Evolutionary conservation across 2,329 filamentous ascomycete species (phyloP).

Genomic region (Neodidymelliopsis sp.): DNA sequence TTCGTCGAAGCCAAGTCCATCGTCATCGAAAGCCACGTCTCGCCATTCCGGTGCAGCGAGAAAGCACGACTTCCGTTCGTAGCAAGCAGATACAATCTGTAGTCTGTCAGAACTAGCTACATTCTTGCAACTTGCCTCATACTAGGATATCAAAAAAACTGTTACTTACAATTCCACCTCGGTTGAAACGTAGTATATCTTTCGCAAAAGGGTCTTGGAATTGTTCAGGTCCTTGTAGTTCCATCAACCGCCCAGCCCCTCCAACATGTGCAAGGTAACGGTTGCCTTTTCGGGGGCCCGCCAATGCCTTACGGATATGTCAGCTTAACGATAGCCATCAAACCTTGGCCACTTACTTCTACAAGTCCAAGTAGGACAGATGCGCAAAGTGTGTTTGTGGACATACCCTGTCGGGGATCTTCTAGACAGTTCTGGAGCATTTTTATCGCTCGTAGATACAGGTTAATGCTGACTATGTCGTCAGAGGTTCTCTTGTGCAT

Average conservation of each 20-base stretch:
- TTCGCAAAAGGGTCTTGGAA: slow-evolving; percentile 41
- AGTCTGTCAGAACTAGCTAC: slow-evolving; percentile 1
- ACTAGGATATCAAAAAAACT: not conserved
- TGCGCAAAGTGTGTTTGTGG: slow-evolving; percentile 45
- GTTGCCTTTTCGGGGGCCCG: slow-evolving; percentile 41
- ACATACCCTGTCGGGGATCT: slow-evolving; percentile 38
- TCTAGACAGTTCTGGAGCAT: slow-evolving; percentile 38
- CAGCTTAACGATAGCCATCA: not conserved
- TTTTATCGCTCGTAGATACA: slow-evolving; percentile 44
- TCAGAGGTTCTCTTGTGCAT: slow-evolving; percentile 31
- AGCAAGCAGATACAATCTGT: slow-evolving; percentile 44
- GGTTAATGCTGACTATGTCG: slow-evolving; percentile 35
- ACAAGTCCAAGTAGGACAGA: slow-evolving; percentile 43
- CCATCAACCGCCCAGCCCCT: slow-evolving; percentile 43
- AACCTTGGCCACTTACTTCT: slow-evolving; percentile 29
- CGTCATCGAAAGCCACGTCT: slow-evolving; percentile 44
- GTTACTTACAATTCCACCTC: slow-evolving; percentile 41
- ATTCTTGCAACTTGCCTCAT: not conserved
- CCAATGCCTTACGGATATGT: slow-evolving; percentile 30
- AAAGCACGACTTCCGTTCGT: slow-evolving; percentile 41
- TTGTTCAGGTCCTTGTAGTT: slow-evolving; percentile 38
- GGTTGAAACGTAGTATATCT: slow-evolving; percentile 41
- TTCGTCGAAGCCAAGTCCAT: slow-evolving; percentile 35
- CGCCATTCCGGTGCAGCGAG: slow-evolving; percentile 41
- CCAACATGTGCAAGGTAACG: slow-evolving; percentile 44